Evolutionary conservation across 2,329 filamentous ascomycete species (phyloP), one percentile per base, ranked within the genome.

Genomic region (Neofusicoccum ribis): DNA sequence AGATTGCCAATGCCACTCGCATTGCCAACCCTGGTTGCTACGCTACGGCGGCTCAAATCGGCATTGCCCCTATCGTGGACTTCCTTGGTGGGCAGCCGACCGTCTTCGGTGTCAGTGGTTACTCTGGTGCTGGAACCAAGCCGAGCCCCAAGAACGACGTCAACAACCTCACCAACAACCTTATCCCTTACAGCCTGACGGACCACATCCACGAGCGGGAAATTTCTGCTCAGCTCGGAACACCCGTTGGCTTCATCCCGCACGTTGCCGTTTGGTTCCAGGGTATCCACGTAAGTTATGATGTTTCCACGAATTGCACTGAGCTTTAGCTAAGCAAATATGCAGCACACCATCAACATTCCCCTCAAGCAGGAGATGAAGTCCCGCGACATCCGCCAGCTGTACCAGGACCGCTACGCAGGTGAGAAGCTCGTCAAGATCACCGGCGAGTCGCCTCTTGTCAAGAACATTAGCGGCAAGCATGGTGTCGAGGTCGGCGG

Each of bases 241-340:
- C 82, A 14, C 81, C 86, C 17, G 88, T 96, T 11, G 91, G 89
- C 5, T 99, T 99, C 76, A 90, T 95, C 65, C 95, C 95, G 6
- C 95, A 98, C 77, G 93, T 97, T 27, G 92, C 93, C n/a, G 88
- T 90, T 14, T 98, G 93, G 94, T 98, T 98, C 86, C 90, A 96
- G 75, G 94, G 94, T 69, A 98, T 98, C 71, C 89, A 92, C 75
- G 82, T 84, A 80, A 77, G 75, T 74, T 31, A 6, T 46, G 39
- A 34, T 43, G 15, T 9, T 50, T 51, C 46, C 3, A 23, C 34
- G 11, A 20, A 9, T 14, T 27, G 27, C n/a, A 15, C 37, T n/a
- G n/a, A 5, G 43, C 27, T n/a, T 46, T 14, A 12, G 46, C 47
- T 49, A n/a, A 67, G 59, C 15, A 14, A 17, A 66, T 12, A 68